A percentile compares a stretch with the other conserved stretches of the same genome.
Evolutionary conservation across 2,329 filamentous ascomycete genomes (phyloP).

Genomic region (Ceratocystis huliohia): DNA sequence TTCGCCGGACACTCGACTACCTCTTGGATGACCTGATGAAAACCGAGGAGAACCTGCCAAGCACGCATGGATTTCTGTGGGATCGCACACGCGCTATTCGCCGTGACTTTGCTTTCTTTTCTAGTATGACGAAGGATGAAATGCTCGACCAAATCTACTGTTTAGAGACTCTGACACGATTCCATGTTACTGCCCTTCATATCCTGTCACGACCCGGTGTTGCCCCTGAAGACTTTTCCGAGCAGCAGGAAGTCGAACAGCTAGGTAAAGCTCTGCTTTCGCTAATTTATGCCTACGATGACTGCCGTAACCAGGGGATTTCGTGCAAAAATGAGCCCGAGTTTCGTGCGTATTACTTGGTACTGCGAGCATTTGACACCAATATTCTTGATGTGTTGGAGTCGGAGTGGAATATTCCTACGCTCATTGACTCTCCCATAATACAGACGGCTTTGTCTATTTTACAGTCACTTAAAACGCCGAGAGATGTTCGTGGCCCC

Average conservation of each 20-base stretch:
- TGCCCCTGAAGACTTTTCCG: slow-evolving; percentile 47
- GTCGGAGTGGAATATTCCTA: slow-evolving; percentile 42
- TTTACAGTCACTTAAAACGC: slow-evolving; percentile 48
- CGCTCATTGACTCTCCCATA: slow-evolving; percentile 43
- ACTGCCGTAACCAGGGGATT: slow-evolving; percentile 47
- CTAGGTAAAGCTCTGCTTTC: slow-evolving; percentile 53
- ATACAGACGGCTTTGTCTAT: slow-evolving; percentile 50
- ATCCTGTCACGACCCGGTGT: slow-evolving; percentile 46
- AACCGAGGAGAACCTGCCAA: slow-evolving; percentile 41
- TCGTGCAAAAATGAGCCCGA: slow-evolving; percentile 50
- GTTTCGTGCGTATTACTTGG: slow-evolving; percentile 52
- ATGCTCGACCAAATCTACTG: slow-evolving; percentile 48
- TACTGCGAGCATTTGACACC: slow-evolving; percentile 48
- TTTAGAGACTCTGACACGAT: slow-evolving; percentile 52
- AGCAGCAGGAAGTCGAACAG: slow-evolving; percentile 56
- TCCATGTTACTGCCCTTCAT: slow-evolving; percentile 53
- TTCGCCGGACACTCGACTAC: slow-evolving; percentile 50
- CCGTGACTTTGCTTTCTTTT: slow-evolving; percentile 56
- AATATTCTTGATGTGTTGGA: slow-evolving; percentile 42
- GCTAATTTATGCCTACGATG: slow-evolving; percentile 52
- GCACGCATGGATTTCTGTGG: slow-evolving; percentile 52
- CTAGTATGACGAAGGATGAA: slow-evolving; percentile 44
- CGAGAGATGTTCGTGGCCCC: slow-evolving; percentile 44
- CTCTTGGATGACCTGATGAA: slow-evolving; percentile 47
- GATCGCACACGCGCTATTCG: slow-evolving; percentile 55